phyloP scores from a whole-genome alignment of 306 rosid species.

The Oemleria cerasiformis region DNA sequence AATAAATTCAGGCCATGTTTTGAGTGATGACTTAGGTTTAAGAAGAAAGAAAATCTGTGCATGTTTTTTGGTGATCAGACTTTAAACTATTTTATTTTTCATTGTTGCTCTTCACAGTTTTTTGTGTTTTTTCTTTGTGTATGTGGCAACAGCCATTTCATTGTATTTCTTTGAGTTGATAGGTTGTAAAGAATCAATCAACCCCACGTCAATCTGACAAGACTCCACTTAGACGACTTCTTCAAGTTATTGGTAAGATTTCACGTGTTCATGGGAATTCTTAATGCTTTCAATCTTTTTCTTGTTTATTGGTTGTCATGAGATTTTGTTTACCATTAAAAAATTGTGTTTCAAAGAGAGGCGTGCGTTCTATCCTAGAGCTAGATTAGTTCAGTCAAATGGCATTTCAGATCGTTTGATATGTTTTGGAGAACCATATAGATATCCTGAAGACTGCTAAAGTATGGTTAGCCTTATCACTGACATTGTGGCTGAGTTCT shows the following conservation, averaged over 20 bases:
- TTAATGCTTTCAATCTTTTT: neutral
- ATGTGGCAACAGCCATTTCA: conserved; percentile 25
- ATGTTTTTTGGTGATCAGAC: neutral
- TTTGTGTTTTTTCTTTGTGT: conserved; percentile 12
- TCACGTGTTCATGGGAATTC: conserved; percentile 8
- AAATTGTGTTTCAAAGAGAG: neutral
- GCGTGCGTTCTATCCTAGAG: neutral
- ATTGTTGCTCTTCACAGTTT: conserved; percentile 12
- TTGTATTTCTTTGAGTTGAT: conserved; percentile 26
- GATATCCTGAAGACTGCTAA: neutral
- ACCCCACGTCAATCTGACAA: conserved; percentile 64
- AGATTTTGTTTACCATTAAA: neutral
- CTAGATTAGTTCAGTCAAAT: neutral
- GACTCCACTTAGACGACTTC: conserved; percentile 61
- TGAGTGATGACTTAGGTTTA: neutral
- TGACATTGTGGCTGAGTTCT: neutral
- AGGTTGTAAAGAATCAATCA: conserved; percentile 70
- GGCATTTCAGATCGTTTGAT: neutral
- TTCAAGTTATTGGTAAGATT: conserved; percentile 92
- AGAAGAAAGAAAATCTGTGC: neutral
- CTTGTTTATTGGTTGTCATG: neutral
- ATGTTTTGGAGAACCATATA: neutral
- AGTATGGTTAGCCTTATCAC: neutral
- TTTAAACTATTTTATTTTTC: neutral
- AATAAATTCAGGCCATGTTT: neutral